Conservation (phyloP, 805 yeast genomes). For the Cyberlindnera nakhonratchasimensis region DNA sequence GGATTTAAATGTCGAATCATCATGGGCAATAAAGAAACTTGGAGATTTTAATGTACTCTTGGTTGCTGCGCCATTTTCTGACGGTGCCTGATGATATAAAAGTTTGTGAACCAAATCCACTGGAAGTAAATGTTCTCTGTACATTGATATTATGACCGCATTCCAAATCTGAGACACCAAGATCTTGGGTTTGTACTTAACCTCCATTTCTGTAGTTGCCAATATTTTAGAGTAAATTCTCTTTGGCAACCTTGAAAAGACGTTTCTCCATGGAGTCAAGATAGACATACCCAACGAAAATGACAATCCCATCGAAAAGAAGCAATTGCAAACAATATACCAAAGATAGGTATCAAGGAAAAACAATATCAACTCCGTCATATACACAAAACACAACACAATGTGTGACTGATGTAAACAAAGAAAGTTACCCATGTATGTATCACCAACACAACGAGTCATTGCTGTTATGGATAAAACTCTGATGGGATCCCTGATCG, state of each 20-base stretch:
- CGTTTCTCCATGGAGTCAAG: conserved; percentile 87
- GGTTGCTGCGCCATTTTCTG: conserved; percentile 33
- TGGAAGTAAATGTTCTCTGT: conserved; percentile 72
- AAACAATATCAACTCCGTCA: conserved; percentile 67
- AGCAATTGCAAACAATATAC: conserved; percentile 79
- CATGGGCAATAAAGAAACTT: conserved; percentile 75
- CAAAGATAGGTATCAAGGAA: conserved; percentile 81
- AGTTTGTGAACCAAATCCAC: conserved; percentile 68
- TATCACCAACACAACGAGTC: conserved; percentile 63
- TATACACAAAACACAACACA: conserved; percentile 47
- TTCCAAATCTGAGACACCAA: conserved; percentile 77
- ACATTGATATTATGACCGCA: conserved; percentile 78
- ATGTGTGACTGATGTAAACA: conserved; percentile 59
- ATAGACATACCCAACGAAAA: conserved; percentile 77
- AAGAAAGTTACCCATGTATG: conserved; percentile 45
- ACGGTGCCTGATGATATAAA: conserved; percentile 42
- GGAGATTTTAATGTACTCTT: conserved; percentile 58
- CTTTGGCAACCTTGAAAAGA: conserved; percentile 70
- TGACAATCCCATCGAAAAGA: conserved; percentile 67
- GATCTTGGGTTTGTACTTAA: conserved; percentile 44
- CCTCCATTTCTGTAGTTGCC: conserved; percentile 36
- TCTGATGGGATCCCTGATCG: conserved; percentile 70
- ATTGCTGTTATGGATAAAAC: conserved; percentile 58
- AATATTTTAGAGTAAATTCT: conserved; percentile 71
- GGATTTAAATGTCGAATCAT: conserved; percentile 64